Evolutionary conservation across 2,329 filamentous ascomycete genomes (phyloP).

Genomic region (Paramyrothecium roridum): DNA sequence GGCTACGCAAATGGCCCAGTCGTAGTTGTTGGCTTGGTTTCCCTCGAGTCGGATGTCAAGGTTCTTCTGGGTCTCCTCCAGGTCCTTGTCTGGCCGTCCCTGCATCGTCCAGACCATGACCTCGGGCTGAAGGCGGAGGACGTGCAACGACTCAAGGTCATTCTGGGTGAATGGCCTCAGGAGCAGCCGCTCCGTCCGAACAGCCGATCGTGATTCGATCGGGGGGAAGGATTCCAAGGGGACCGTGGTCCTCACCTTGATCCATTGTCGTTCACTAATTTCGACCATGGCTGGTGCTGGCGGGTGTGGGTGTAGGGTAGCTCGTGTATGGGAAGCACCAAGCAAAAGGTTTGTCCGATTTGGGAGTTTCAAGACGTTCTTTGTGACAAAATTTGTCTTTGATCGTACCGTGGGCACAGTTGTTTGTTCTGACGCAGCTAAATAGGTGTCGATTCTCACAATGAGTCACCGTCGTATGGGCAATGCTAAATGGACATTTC

Average conservation of each 20-base stretch:
- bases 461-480: no score
- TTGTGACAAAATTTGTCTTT: no score
- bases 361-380: no score
- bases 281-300: constrained; percentile 12
- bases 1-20: constrained; percentile 49
- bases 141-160: constrained; percentile 48
- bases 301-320: neutral
- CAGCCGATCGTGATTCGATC: constrained; percentile 30
- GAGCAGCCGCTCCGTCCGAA: constrained; percentile 51
- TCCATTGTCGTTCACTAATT: constrained; percentile 19
- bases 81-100: constrained; percentile 38
- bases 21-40: constrained; percentile 49
- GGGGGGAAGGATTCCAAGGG: constrained; percentile 40
- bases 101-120: constrained; percentile 58
- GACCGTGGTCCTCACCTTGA: constrained; percentile 46
- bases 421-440: no score
- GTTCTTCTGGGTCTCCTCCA: constrained; percentile 37
- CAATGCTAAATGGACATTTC: no score
- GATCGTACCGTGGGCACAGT: no score
- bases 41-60: constrained; percentile 43
- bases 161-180: constrained; percentile 46
- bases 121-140: constrained; percentile 54
- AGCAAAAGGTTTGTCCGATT: no score
- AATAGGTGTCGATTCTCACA: no score
- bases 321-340: no score